Evolutionary conservation across 192 early-diverging fungal genomes (phyloP).

Genomic region (Umbelopsis vinacea): DNA sequence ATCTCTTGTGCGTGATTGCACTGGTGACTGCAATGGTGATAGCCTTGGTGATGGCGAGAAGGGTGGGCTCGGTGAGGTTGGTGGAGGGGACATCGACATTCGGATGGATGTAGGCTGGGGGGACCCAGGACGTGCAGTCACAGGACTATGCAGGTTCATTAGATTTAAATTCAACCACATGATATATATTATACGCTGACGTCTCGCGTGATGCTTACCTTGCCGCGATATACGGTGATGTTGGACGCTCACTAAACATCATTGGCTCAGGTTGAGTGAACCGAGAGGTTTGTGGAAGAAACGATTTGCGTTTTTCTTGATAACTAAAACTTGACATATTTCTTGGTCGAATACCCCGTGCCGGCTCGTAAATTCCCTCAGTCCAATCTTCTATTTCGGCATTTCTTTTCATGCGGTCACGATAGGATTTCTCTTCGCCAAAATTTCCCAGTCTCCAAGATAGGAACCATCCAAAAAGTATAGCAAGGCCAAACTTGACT

Average conservation of each 20-base stretch:
- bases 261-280: slow-evolving; percentile 38
- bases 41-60: slow-evolving; percentile 12
- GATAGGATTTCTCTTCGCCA: slow-evolving; percentile 57
- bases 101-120: neutral
- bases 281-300: slow-evolving; percentile 40
- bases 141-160: neutral
- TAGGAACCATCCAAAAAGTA: slow-evolving; percentile 84
- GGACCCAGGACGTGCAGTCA: neutral
- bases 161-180: neutral
- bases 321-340: neutral
- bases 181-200: neutral
- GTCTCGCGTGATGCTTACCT: neutral
- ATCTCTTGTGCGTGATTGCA: neutral
- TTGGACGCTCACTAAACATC: neutral
- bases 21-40: neutral
- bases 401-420: slow-evolving; percentile 64
- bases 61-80: neutral
- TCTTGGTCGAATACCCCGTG: slow-evolving; percentile 21
- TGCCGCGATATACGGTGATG: neutral
- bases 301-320: slow-evolving; percentile 29
- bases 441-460: slow-evolving; percentile 78
- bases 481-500: slow-evolving; percentile 75
- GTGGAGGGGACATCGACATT: neutral
- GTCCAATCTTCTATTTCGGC: slow-evolving; percentile 73
- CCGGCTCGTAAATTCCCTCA: slow-evolving; percentile 64